These are phyloP conservation scores for Rhytidiadelphus loreus DNA, from an alignment of 225 moss, liverwort and hornwort species.

Conservation along the genomic window DNA sequence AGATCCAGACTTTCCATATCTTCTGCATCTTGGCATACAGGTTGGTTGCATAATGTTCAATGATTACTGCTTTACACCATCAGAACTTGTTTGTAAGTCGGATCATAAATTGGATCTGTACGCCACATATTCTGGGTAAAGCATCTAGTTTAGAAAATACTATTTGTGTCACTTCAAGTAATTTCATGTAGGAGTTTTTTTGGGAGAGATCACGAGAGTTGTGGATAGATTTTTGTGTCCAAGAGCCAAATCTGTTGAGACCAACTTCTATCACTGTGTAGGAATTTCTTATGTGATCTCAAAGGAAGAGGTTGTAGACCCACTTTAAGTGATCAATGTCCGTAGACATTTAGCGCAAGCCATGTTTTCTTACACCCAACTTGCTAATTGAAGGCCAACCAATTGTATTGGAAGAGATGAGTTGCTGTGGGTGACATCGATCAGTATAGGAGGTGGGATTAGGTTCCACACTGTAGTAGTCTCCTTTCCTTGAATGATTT, in stretches of 20 bases:
- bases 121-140: neutral
- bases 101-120: neutral
- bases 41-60: constrained; percentile 4
- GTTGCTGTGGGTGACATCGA: neutral
- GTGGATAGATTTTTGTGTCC: neutral
- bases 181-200: neutral
- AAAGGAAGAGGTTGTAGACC: neutral
- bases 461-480: neutral
- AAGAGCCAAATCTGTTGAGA: neutral
- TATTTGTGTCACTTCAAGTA: neutral
- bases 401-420: neutral
- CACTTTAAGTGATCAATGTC: neutral
- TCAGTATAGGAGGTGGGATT: neutral
- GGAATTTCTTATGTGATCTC: neutral
- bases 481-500: neutral
- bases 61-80: neutral
- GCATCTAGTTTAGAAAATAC: neutral
- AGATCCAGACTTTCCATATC: constrained; percentile 72
- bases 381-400: neutral
- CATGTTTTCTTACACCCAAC: neutral
- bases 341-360: neutral
- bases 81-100: neutral
- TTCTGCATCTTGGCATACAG: constrained; percentile 90
- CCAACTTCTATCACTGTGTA: neutral
- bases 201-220: neutral